Evolutionary conservation across 169 alveolate genomes (phyloP), one percentile per base, ranked within the genome.

Genomic region (Fabrea salina): DNA sequence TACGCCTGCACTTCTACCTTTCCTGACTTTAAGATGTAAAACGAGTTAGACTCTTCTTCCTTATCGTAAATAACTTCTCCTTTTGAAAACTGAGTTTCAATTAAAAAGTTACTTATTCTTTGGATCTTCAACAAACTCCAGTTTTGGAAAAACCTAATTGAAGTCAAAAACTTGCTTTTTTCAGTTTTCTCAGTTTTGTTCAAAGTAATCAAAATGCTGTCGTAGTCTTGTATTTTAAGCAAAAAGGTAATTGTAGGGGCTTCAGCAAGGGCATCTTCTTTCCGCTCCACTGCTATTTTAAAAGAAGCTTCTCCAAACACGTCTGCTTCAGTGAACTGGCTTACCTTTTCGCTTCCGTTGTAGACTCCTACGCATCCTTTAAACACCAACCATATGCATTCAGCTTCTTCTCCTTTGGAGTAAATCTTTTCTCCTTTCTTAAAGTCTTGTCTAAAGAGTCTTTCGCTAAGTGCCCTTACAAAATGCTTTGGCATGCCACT

Each of bases 361-460:
- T 35, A 79, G 6, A 79, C 43, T n/a, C 80, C 85, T 6, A 53
- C 75, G 7, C 40, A 64, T 8, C 89, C 89, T 19, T 33, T 25
- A 40, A 57, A 84, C 3, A 84, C 61, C 8, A 84, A 66, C 32
- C 61, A 84, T 84, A 84, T 79, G 43, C 89, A 84, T 50, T 84
- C 84, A 30, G 80, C 89, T 53, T 58, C 82, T n/a, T 84, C 89
- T 16, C 86, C 89, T 79, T 84, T 79, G 37, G 47, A 44, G 32
- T 79, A 79, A 7, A 80, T 66, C 32, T 35, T 50, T n/a, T 40
- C 61, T 19, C 66, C 66, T 41, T 13, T 39, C 2, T 68, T 19
- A 19, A 68, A 44, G 8, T 37, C 16, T 16, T 25, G 11, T 16
- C 37, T 22, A 19, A 16, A 16, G 7, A 68, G 35, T 30, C 35